Evolutionary conservation across 768 basidiomycete genomes (phyloP).

Genomic region (Lentinula boryana): DNA sequence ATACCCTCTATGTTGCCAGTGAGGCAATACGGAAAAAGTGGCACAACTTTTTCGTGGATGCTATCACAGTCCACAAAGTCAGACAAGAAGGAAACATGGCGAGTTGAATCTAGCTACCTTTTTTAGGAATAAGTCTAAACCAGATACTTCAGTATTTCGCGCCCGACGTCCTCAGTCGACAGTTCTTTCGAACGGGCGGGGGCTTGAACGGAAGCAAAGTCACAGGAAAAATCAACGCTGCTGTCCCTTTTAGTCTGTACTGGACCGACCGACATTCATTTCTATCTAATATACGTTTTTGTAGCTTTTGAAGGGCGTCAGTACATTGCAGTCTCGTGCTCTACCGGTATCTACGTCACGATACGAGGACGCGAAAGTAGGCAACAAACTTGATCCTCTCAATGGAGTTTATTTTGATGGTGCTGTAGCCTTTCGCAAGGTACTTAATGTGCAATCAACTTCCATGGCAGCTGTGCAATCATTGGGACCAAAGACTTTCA

Average conservation of each 20-base stretch:
- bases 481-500: slow-evolving; percentile 36
- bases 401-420: neutral
- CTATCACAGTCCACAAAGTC: slow-evolving; percentile 57
- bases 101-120: slow-evolving; percentile 8
- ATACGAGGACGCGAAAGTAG: slow-evolving; percentile 49
- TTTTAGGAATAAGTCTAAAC: neutral
- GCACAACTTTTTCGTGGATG: slow-evolving; percentile 52
- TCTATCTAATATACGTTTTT: neutral
- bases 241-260: slow-evolving; percentile 53
- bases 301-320: slow-evolving; percentile 44
- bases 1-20: slow-evolving; percentile 64
- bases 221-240: slow-evolving; percentile 56
- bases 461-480: slow-evolving; percentile 53
- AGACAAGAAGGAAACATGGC: slow-evolving; percentile 74
- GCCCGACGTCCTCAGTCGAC: slow-evolving; percentile 48
- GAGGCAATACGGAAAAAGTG: slow-evolving; percentile 59
- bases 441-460: slow-evolving; percentile 44
- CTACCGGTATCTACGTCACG: slow-evolving; percentile 66
- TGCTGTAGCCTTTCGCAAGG: slow-evolving; percentile 48
- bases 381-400: slow-evolving; percentile 11
- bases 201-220: slow-evolving; percentile 19
- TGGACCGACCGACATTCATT: neutral
- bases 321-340: slow-evolving; percentile 61
- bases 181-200: slow-evolving; percentile 44
- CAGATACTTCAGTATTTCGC: slow-evolving; percentile 56